phyloP scores from a whole-genome alignment of 2,329 filamentous ascomycete genomes.

The Sporothrix inflata region DNA sequence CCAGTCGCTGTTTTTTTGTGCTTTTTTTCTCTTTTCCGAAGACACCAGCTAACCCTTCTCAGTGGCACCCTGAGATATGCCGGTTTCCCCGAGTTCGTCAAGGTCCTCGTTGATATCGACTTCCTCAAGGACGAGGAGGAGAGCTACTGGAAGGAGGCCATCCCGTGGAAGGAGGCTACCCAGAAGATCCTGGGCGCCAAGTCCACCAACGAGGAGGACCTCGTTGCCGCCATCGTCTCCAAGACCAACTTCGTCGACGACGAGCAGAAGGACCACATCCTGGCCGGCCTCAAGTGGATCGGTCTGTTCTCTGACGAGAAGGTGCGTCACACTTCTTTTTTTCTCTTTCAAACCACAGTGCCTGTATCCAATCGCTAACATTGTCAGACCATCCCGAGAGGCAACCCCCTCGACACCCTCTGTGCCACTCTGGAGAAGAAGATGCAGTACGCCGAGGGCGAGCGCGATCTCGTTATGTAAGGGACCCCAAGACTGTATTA shows the following conservation, averaged over 20 bases:
- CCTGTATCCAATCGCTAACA: neutral
- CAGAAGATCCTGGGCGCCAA: constrained; percentile 72
- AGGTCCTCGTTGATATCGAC: constrained; percentile 82
- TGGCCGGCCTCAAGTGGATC: constrained; percentile 71
- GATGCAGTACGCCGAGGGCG: constrained; percentile 82
- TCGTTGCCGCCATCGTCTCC: constrained; percentile 71
- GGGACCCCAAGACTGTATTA: neutral
- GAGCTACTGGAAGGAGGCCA: constrained; percentile 66
- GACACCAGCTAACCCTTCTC: neutral
- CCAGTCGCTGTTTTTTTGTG: neutral
- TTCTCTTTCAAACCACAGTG: neutral
- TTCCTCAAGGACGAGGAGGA: constrained; percentile 76
- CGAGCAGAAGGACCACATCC: constrained; percentile 66
- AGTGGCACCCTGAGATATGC: constrained; percentile 76
- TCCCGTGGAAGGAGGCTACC: constrained; percentile 84
- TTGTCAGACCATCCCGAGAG: constrained; percentile 65
- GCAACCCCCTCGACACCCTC: constrained; percentile 86
- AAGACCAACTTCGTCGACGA: constrained; percentile 73
- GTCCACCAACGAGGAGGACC: constrained; percentile 68
- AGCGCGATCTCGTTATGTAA: constrained; percentile 78
- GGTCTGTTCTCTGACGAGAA: constrained; percentile 67
- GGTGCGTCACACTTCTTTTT: constrained; percentile 51
- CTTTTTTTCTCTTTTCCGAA: neutral
- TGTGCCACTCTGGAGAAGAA: constrained; percentile 88
- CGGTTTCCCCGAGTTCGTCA: constrained; percentile 90